phyloP scores from a whole-genome alignment of 2,329 filamentous ascomycete species.

The Ophiostoma angusticollis region DNA sequence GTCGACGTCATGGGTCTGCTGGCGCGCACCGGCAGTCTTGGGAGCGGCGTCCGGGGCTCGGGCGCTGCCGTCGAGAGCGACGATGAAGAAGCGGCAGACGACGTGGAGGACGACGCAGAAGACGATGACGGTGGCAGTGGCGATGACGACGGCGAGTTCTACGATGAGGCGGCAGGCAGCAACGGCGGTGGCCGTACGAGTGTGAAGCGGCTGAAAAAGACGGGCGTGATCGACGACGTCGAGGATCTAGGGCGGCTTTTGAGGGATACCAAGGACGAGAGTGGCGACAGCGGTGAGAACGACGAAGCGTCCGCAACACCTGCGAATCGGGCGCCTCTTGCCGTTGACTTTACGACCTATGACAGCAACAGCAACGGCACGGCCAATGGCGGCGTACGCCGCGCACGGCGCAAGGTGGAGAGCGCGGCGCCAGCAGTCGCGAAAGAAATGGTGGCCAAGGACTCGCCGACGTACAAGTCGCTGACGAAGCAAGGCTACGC shows the following conservation, averaged over 20 bases:
- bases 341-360: conserved; percentile 78
- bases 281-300: conserved; percentile 17
- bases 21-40: conserved; percentile 45
- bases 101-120: conserved; percentile 59
- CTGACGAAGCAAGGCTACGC: conserved; percentile 95
- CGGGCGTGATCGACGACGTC: conserved; percentile 55
- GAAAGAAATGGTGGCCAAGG: conserved; percentile 91
- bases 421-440: conserved; percentile 28
- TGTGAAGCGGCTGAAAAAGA: conserved; percentile 29
- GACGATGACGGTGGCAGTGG: conserved; percentile 40
- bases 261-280: conserved; percentile 30
- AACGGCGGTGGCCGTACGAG: conserved; percentile 15
- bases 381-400: conserved; percentile 20
- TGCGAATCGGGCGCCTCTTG: conserved; percentile 37
- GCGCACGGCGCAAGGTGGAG: conserved; percentile 11
- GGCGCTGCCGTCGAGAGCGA: conserved; percentile 79
- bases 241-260: conserved; percentile 68
- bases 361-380: conserved; percentile 25
- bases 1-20: conserved; percentile 55
- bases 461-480: conserved; percentile 75
- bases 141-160: not conserved
- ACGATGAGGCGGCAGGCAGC: conserved; percentile 29
- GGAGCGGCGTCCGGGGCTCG: conserved; percentile 60
- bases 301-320: conserved; percentile 1
- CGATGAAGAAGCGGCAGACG: conserved; percentile 52